Percentiles rank a stretch among this genome's conserved stretches.
Evolutionary conservation across 495 filamentous ascomycete genomes (phyloP).

Genomic region (Hypoxylon lienhwacheense): DNA sequence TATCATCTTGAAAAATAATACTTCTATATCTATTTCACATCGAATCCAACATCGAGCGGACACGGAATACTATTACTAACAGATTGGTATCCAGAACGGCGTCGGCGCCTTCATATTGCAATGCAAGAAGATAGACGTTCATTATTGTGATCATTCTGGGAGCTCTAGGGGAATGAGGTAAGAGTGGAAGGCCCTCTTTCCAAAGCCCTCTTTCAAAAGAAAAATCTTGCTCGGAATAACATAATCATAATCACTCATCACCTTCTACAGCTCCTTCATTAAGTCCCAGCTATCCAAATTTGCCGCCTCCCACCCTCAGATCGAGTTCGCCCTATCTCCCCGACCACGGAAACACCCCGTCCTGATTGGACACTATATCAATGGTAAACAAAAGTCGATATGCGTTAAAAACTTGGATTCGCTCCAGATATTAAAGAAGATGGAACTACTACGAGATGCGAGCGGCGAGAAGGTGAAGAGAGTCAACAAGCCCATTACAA

Average conservation of each 20-base stretch:
- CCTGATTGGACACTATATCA: conserved; percentile 84
- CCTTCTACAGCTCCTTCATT: conserved; percentile 68
- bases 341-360: conserved; percentile 85
- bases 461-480: conserved; percentile 83
- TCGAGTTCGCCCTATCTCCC: conserved; percentile 88
- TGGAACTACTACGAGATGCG: conserved; percentile 74
- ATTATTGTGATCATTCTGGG: conserved; percentile 94
- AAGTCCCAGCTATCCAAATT: conserved; percentile 72
- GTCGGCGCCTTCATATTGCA: conserved; percentile 95
- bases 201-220: conserved; percentile 2
- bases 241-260: background rate
- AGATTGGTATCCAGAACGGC: conserved; percentile 70
- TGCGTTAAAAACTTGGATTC: conserved; percentile 85
- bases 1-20: background rate
- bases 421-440: conserved; percentile 80
- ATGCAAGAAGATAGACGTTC: conserved; percentile 92
- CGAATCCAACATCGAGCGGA: too few relatives aligned
- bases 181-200: too few relatives aligned
- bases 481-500: conserved; percentile 78
- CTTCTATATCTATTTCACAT: background rate
- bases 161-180: conserved; percentile 95
- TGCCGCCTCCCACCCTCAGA: conserved; percentile 77
- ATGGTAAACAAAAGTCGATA: conserved; percentile 81
- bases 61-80: background rate
- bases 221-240: background rate